Conservation (phyloP, 2,329 filamentous ascomycete species). For the Aspergillus luchuensis region DNA sequence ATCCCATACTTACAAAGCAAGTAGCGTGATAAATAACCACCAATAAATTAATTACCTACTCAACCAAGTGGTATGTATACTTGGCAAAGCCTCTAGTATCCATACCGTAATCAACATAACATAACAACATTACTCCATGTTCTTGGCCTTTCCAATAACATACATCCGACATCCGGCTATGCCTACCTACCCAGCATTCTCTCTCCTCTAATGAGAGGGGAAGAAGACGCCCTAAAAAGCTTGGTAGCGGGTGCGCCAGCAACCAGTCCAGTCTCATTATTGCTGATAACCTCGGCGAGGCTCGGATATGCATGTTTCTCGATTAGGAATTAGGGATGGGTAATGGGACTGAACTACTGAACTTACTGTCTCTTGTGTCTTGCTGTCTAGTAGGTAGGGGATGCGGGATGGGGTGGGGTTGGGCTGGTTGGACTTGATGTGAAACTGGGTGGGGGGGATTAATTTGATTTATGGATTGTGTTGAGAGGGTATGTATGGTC, state of each 20-base stretch:
- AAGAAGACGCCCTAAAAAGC: slow-evolving; percentile 19
- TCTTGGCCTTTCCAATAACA: neutral
- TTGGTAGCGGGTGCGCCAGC: slow-evolving; percentile 14
- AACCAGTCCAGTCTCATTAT: slow-evolving; percentile 14
- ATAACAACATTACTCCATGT: neutral
- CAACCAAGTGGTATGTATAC: too few species aligned
- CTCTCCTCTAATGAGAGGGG: too few species aligned
- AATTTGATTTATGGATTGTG: neutral
- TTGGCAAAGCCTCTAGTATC: too few species aligned
- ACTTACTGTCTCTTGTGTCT: too few species aligned
- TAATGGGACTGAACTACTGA: neutral
- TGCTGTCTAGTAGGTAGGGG: too few species aligned
- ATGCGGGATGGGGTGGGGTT: too few species aligned
- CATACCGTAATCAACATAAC: too few species aligned
- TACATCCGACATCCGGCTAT: too few species aligned
- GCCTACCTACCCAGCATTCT: too few species aligned
- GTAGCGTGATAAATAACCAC: too few species aligned
- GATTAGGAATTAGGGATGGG: slow-evolving; percentile 11
- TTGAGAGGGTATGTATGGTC: fast-evolving
- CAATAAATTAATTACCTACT: too few species aligned
- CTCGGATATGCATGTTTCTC: slow-evolving; percentile 17
- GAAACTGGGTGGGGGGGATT: neutral
- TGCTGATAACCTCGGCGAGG: neutral
- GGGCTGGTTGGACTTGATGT: neutral
- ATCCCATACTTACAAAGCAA: too few species aligned